Percentiles rank a stretch among this genome's conserved stretches.
These are phyloP conservation scores for Fragilaria radians DNA, from an alignment of 108 stramenopile genomes.

Conservation along the genomic window DNA sequence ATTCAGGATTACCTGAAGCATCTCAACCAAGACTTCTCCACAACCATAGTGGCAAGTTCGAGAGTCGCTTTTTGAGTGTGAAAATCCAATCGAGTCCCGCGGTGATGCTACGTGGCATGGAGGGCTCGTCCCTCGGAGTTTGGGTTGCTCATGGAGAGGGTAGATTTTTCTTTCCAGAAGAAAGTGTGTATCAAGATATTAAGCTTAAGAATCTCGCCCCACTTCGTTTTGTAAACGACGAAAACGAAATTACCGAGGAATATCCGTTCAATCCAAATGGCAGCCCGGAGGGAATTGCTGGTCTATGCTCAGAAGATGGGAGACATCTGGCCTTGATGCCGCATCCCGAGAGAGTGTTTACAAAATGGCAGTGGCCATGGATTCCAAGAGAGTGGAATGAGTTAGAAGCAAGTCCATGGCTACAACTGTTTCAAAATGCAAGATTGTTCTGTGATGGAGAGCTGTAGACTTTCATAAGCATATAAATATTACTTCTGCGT, in stretches of 20 bases:
- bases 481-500: too few species aligned
- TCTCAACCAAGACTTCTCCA: slow-evolving; percentile 94
- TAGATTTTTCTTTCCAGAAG: slow-evolving; percentile 92
- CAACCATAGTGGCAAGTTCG: slow-evolving; percentile 95
- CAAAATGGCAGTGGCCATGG: slow-evolving; percentile 99
- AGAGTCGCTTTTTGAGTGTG: slow-evolving; percentile 92
- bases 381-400: slow-evolving; percentile 87
- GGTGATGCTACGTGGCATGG: slow-evolving; percentile 94
- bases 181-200: slow-evolving; percentile 57
- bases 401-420: slow-evolving; percentile 88
- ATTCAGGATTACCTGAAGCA: slow-evolving; percentile 66
- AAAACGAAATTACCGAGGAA: slow-evolving; percentile 83
- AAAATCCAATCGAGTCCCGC: slow-evolving; percentile 72
- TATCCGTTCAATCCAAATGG: slow-evolving; percentile 99
- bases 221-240: slow-evolving; percentile 94
- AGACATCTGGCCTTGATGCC: slow-evolving; percentile 99
- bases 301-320: slow-evolving; percentile 97
- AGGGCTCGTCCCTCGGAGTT: slow-evolving; percentile 93
- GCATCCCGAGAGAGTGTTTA: slow-evolving; percentile 97
- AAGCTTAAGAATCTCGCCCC: slow-evolving; percentile 73
- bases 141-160: slow-evolving; percentile 99
- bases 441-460: slow-evolving; percentile 89
- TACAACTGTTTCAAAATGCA: slow-evolving; percentile 99
- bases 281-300: slow-evolving; percentile 95
- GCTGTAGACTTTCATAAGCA: too few species aligned